A percentile compares a stretch with the other conserved stretches of the same genome.
Conservation (phyloP, 2,329 filamentous ascomycete species). For the Lecanicillium sp. region DNA sequence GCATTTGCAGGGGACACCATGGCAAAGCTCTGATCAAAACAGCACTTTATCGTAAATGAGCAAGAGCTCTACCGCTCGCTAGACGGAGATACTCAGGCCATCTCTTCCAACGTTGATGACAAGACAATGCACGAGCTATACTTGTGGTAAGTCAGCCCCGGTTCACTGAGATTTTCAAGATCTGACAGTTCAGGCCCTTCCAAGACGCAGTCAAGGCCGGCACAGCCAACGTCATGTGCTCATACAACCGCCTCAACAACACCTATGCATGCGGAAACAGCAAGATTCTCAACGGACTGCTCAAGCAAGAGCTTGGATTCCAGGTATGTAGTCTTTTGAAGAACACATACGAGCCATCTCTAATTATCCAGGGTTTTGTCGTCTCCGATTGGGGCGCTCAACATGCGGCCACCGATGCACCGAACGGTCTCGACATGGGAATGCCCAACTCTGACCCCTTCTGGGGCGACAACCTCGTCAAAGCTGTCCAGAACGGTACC, state of each 20-base stretch:
- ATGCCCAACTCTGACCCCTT: slow-evolving; percentile 49
- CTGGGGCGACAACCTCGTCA: slow-evolving; percentile 49
- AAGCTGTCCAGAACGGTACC: slow-evolving; percentile 55
- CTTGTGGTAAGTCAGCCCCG: slow-evolving; percentile 54
- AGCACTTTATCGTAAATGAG: slow-evolving; percentile 71
- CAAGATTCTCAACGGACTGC: slow-evolving; percentile 58
- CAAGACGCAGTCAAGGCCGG: slow-evolving; percentile 60
- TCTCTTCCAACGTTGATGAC: slow-evolving; percentile 56
- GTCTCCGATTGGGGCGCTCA: slow-evolving; percentile 64
- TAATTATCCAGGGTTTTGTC: slow-evolving; percentile 51
- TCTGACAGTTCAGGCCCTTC: slow-evolving; percentile 50
- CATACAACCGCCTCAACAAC: slow-evolving; percentile 67
- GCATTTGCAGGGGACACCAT: too few species aligned
- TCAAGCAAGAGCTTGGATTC: slow-evolving; percentile 57
- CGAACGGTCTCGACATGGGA: slow-evolving; percentile 65
- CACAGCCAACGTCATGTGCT: slow-evolving; percentile 52
- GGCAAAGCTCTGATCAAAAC: slow-evolving; percentile 24
- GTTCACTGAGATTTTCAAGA: too few species aligned
- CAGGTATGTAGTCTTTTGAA: too few species aligned
- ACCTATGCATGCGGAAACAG: slow-evolving; percentile 68
- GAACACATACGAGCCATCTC: too few species aligned
- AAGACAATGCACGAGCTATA: slow-evolving; percentile 58
- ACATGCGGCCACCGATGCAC: slow-evolving; percentile 54
- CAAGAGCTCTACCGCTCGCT: slow-evolving; percentile 69
- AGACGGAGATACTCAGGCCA: slow-evolving; percentile 47